These are phyloP conservation scores for Cyberlindnera samutprakarnensis DNA, from an alignment of 805 yeast genomes.

Conservation along the genomic window DNA sequence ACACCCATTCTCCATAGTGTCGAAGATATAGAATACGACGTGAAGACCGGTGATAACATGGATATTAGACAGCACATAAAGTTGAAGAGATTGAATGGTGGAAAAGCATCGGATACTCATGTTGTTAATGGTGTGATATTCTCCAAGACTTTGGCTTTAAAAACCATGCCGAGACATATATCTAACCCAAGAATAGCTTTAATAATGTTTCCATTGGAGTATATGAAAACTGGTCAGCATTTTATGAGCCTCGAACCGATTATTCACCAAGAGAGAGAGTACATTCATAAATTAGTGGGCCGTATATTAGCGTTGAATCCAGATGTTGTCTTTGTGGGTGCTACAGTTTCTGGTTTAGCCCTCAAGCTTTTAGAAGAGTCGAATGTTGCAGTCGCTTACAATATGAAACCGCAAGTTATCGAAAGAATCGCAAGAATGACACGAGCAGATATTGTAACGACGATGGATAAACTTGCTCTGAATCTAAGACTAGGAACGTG, in stretches of 20 bases:
- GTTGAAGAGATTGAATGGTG: slow-evolving; percentile 79
- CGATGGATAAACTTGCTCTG: slow-evolving; percentile 78
- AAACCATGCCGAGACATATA: slow-evolving; percentile 63
- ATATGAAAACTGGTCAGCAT: slow-evolving; percentile 65
- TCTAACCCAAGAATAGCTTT: slow-evolving; percentile 69
- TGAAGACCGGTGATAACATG: slow-evolving; percentile 59
- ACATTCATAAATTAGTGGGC: slow-evolving; percentile 70
- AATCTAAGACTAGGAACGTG: slow-evolving; percentile 72
- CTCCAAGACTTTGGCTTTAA: slow-evolving; percentile 75
- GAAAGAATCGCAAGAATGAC: slow-evolving; percentile 73
- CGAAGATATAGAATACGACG: slow-evolving; percentile 51
- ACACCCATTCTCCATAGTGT: slow-evolving; percentile 45
- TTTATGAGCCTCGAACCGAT: slow-evolving; percentile 79
- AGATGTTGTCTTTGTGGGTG: slow-evolving; percentile 68
- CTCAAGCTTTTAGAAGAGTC: slow-evolving; percentile 61
- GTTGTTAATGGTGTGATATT: slow-evolving; percentile 75
- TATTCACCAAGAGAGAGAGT: slow-evolving; percentile 81
- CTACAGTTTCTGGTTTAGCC: slow-evolving; percentile 78
- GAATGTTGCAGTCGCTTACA: slow-evolving; percentile 73
- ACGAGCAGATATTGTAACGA: slow-evolving; percentile 75
- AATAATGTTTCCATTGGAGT: slow-evolving; percentile 85
- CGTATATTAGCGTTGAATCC: slow-evolving; percentile 74
- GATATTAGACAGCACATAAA: slow-evolving; percentile 89
- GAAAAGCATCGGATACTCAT: slow-evolving; percentile 48
- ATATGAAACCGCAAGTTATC: slow-evolving; percentile 75